A percentile compares a stretch with the other conserved stretches of the same genome.
phyloP scores from a whole-genome alignment of 345 rosid species.

The Limnanthes douglasii region DNA sequence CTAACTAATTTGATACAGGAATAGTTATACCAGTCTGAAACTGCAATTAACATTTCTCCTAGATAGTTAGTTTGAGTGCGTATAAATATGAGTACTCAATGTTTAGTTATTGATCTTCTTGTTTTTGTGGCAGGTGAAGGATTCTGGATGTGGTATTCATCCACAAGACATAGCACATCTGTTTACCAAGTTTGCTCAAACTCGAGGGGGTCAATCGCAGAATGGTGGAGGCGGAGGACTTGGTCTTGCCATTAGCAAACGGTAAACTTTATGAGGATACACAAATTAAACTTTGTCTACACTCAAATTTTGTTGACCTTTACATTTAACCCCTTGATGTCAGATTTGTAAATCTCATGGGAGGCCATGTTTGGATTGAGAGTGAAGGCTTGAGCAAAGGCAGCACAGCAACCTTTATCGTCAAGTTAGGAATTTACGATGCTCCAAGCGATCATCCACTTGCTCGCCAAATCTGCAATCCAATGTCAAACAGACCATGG shows the following conservation, averaged over 20 bases:
- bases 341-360: conserved; percentile 90
- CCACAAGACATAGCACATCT: conserved; percentile 58
- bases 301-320: too few relatives aligned
- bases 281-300: too few relatives aligned
- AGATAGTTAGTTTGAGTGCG: neutral
- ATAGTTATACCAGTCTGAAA: too few relatives aligned
- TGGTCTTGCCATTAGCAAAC: conserved; percentile 83
- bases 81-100: neutral
- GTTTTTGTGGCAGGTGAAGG: conserved; percentile 52
- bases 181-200: conserved; percentile 54
- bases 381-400: conserved; percentile 83
- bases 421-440: conserved; percentile 51
- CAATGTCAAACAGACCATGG: conserved; percentile 31
- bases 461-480: conserved; percentile 19
- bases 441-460: conserved; percentile 19
- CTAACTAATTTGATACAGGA: too few relatives aligned
- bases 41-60: neutral
- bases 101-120: neutral
- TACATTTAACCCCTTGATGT: too few relatives aligned
- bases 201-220: conserved; percentile 31
- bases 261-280: conserved; percentile 56
- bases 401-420: conserved; percentile 37
- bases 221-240: conserved; percentile 51
- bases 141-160: conserved; percentile 74
- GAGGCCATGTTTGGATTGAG: conserved; percentile 83